Base-by-base conservation (phyloP, 2,329 filamentous ascomycete species). In the Didymella arachidicola region DNA sequence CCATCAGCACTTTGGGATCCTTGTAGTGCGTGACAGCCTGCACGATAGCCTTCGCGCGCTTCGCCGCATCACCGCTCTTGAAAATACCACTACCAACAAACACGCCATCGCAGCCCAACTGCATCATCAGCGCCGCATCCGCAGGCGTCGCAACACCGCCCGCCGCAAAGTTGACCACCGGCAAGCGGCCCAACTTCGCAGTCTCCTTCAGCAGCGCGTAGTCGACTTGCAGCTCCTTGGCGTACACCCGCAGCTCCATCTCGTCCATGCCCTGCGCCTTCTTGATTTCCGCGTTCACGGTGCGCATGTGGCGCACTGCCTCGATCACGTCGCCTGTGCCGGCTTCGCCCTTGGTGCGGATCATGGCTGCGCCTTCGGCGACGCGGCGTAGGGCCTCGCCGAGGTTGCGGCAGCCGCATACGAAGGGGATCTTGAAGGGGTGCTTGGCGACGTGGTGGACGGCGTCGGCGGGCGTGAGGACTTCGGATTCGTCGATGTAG, bases 81-180 rank as follows among this genome's bases (percentile, higher is more conserved):
- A 99, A 99, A 79, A 98, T 98, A 27, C 95, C 95, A 57, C 88
- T 93, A 27, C 95, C 95, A 34, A 99, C 95, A 75, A 99, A 99
- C 34, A 99, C 95, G 58, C 95, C 95, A 74, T 99, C 95, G 75
- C 95, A 98, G 60, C 95, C 95, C 64, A 99, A 83, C 84, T 98
- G 94, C 95, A 99, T 99, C 94, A 99, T 92, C 81, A 99, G 83
- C 2, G 95, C 95, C 0, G 95, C 95, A 79, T 99, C 95, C 0
- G 95, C 95, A 0, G 95, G 95, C 1, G 95, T 99, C n/a, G 95
- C 95, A n/a, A 99, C 91, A 57, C 95, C 95, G n/a, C 95, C 95
- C 3, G 95, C 95, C 0, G 95, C 95, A 70, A 99, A 98, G 84
- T 98, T 98, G 65, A 99, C 95, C 0, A 98, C 94, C 2, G 95